Base-by-base conservation (phyloP, 352 stramenopile genomes). In the Phytophthora ohioensis region DNA sequence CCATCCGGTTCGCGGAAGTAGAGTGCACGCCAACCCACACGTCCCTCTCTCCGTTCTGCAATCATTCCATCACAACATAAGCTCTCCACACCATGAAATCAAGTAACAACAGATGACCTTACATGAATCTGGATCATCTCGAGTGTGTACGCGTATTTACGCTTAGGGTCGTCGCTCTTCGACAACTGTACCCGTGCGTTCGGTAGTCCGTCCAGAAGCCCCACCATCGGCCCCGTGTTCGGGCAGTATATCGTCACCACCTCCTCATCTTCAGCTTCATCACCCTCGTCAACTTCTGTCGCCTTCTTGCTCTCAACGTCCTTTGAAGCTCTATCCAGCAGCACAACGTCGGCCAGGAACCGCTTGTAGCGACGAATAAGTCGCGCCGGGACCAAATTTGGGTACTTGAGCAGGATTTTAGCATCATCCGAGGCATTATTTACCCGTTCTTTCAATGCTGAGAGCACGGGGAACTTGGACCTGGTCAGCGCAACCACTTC, bases 51-150 rank as follows among this genome's bases (percentile, higher is more conserved):
- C 83, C 86, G 62, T 95, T 94, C 88, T 95, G 63, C 10, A 61
- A 35, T 27, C 15, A 57, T 30, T 9, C 12, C 45, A 35, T 1
- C 27, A 17, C 13, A 63, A n/a, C 17, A 46, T 68, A 35, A 69
- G n/a, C 39, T 32, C 35, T 13, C 5, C 4, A 57, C 7, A 52
- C 15, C 13, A 53, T 46, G 6, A 35, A 55, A 27, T 11, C 21
- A 8, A n/a, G 38, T n/a, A 9, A 48, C 12, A 54, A 31, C 13
- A 32, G 38, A 11, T 46, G 2, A 13, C 78, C 82, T 36, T 89
- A 95, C 88, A 55, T 93, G 63, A 64, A 95, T 78, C 71, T 88
- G 77, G 49, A 95, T 88, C 81, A 93, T 93, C 71, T 95, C 88
- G 47, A 95, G 78, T 34, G 88, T 95, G 67, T 95, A 91, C 11